phyloP scores from a whole-genome alignment of 768 basidiomycete genomes.

The Podaxis carcinomalis region DNA sequence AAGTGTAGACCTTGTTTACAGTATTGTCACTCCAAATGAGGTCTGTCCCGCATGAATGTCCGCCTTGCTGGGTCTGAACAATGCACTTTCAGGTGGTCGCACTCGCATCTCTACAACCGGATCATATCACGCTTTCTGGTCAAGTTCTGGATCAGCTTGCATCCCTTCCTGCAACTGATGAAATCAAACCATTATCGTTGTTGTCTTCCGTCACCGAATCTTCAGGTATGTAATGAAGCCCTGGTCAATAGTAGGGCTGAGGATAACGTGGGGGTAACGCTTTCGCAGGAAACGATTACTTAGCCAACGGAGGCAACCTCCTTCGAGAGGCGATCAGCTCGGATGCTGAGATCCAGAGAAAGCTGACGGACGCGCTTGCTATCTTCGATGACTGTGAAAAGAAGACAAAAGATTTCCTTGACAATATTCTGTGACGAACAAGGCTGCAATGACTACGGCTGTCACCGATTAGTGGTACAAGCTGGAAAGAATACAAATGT shows the following conservation, averaged over 20 bases:
- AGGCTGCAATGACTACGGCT: not conserved
- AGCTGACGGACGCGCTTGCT: slow-evolving; percentile 39
- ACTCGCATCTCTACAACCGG: slow-evolving; percentile 32
- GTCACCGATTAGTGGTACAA: not conserved
- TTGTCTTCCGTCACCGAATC: not conserved
- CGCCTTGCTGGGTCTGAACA: not conserved
- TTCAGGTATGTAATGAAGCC: not conserved
- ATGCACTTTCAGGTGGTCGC: slow-evolving; percentile 31
- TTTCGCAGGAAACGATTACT: not conserved
- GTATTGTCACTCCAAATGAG: slow-evolving; percentile 4
- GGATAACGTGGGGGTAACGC: not conserved
- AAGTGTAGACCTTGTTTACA: not conserved
- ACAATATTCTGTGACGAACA: not conserved
- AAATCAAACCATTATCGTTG: slow-evolving; percentile 5
- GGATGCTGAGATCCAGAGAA: slow-evolving; percentile 36
- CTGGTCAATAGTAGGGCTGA: not conserved
- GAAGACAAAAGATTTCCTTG: slow-evolving; percentile 29
- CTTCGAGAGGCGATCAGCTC: slow-evolving; percentile 31
- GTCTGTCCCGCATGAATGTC: not conserved
- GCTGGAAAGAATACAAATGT: not conserved
- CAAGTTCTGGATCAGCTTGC: slow-evolving; percentile 35
- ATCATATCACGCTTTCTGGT: slow-evolving; percentile 41
- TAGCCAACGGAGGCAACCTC: slow-evolving; percentile 24
- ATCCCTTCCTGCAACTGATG: slow-evolving; percentile 18
- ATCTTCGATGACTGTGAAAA: slow-evolving; percentile 41